A percentile compares a stretch with the other conserved stretches of the same genome.
These are phyloP conservation scores for Macadamia tetraphylla DNA, from an alignment of 164 flowering plant species.

Conservation along the genomic window DNA sequence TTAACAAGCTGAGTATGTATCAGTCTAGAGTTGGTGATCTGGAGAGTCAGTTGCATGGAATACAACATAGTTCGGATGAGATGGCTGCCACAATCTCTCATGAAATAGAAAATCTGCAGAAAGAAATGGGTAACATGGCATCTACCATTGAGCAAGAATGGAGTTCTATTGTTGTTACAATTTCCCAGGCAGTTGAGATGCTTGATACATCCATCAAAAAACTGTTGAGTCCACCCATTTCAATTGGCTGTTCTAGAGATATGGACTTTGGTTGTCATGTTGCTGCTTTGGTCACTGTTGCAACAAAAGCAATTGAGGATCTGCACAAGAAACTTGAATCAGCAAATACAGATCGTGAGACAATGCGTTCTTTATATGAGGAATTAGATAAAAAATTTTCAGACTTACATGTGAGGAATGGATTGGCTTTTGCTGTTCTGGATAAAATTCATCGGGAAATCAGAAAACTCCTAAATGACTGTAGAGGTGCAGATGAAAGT, in stretches of 20 bases:
- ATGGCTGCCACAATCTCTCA: conserved; percentile 21
- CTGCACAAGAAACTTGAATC: conserved; percentile 47
- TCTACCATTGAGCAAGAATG: conserved; percentile 40
- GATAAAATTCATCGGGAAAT: conserved; percentile 40
- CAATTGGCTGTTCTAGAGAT: conserved; percentile 14
- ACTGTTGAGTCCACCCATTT: conserved; percentile 8
- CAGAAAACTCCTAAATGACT: conserved; percentile 27
- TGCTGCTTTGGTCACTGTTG: conserved; percentile 44
- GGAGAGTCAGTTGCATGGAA: conserved; percentile 33
- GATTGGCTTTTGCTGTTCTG: conserved; percentile 33
- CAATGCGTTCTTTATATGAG: conserved; percentile 23
- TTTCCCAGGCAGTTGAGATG: conserved; percentile 38
- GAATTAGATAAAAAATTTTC: conserved; percentile 35
- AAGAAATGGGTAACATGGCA: conserved; percentile 34
- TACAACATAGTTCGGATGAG: conserved; percentile 38
- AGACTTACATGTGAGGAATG: conserved; percentile 38
- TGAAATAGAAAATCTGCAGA: conserved; percentile 46
- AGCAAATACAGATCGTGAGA: conserved; percentile 34
- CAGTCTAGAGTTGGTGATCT: conserved; percentile 39
- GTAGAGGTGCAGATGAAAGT: conserved; percentile 25
- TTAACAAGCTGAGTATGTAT: conserved; percentile 30
- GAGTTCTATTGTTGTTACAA: conserved; percentile 31
- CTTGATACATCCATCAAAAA: conserved; percentile 36
- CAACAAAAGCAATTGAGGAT: conserved; percentile 42
- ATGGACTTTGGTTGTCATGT: conserved; percentile 23